phyloP scores from a whole-genome alignment of 495 filamentous ascomycete genomes.

The Pyrenopolyporus hunteri region DNA sequence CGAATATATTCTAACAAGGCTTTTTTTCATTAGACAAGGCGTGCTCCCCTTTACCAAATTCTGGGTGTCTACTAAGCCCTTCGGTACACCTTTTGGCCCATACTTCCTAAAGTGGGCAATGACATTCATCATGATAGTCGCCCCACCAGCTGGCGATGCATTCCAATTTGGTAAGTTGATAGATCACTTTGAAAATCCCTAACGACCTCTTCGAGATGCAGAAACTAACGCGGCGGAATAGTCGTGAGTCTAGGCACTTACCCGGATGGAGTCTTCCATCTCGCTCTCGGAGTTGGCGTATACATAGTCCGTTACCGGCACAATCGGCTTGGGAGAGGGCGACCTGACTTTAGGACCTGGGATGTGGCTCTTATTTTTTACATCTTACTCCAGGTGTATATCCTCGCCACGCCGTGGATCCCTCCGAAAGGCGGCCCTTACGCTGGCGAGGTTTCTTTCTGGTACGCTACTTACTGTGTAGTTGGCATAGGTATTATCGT shows the following conservation, averaged over 20 bases:
- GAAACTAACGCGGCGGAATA: constrained; percentile 41
- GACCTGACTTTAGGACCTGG: constrained; percentile 61
- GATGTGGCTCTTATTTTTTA: constrained; percentile 59
- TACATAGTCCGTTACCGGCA: constrained; percentile 59
- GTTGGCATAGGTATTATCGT: constrained; percentile 59
- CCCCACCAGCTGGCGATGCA: constrained; percentile 70
- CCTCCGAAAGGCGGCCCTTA: constrained; percentile 61
- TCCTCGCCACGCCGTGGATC: constrained; percentile 70
- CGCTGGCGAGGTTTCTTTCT: constrained; percentile 68
- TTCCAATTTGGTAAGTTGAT: constrained; percentile 63
- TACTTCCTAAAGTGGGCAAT: constrained; percentile 64
- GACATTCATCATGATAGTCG: constrained; percentile 68
- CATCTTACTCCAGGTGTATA: constrained; percentile 60
- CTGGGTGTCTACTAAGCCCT: constrained; percentile 68
- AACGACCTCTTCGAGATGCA: neutral
- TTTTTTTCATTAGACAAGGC: constrained; percentile 58
- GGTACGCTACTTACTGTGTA: constrained; percentile 68
- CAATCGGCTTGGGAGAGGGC: constrained; percentile 50
- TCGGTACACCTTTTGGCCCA: constrained; percentile 65
- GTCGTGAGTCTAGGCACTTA: constrained; percentile 62
- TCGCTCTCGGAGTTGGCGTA: constrained; percentile 60
- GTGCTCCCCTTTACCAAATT: constrained; percentile 67
- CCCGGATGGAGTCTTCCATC: constrained; percentile 59
- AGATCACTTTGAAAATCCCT: neutral
- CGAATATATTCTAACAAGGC: neutral